Base-by-base conservation (phyloP, 371 early-diverging fungal species). In the Rhizopus delemar region DNA sequence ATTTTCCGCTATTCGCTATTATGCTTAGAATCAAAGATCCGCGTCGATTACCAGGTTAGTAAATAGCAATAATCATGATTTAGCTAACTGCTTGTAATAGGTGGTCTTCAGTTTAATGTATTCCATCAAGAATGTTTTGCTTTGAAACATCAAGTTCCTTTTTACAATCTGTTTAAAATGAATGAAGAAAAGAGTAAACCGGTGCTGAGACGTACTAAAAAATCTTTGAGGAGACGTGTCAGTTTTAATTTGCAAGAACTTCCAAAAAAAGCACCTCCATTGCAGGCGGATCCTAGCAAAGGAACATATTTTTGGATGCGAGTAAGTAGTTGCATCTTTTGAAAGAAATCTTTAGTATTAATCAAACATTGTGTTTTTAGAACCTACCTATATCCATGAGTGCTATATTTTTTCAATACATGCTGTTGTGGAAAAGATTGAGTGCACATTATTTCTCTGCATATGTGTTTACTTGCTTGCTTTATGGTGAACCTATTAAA, bases 1-100 rank as follows among this genome's bases (percentile, higher is more conserved):
- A 96, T 67, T 94, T 95, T 53, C 98, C 98, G 8, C 66, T 96
- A 12, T 96, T 96, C 77, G 94, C 93, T 33, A 81, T 96, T 22
- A 86, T 93, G 87, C 66, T 94, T 43, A 82, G 96, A 13, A 56
- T 94, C 46, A 93, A 93, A 60, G 95, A 96, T 59, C 94, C 95
- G 0, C 86, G 78, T 33, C 81, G 94, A 60, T 71, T 97, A 35
- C 96, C 98, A 36, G 93, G 93, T 83, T 76, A 48, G 22, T 2
- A 9, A 45, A 59, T 35, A 36, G 33, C 2, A 1, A 15, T 32
- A 29, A 6, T 0, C 31, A 57, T 43, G 11, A 12, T 51, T 46
- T 29, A 53, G 22, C 22, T 22, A 38, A 41, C 28, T 15, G 7
- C 22, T 48, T 36, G 16, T 32, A 39, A 46, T 58, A 81, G 81